Base-by-base conservation (phyloP, 768 basidiomycete genomes). In the Multifurca ochricompacta region DNA sequence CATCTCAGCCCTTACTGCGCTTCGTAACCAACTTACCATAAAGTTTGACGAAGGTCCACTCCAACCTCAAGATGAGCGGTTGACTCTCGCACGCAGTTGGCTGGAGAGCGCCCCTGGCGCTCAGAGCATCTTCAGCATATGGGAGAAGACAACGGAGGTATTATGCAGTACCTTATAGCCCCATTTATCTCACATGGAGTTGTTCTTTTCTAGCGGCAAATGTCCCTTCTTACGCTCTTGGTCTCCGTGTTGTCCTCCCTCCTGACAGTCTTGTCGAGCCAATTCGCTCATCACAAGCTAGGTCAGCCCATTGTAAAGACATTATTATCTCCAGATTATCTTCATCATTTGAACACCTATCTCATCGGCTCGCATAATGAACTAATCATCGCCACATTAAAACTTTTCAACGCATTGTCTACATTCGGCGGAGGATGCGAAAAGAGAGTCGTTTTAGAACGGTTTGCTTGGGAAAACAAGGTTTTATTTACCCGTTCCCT, bases 391-490 rank as follows among this genome's bases (percentile, higher is more conserved):
- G 76, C 77, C 0, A 77, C 83, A 0, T 67, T 92, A 53, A 85
- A 82, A 60, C 65, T 90, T 16, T 81, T 81, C 64, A 75, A 79
- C 55, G 68, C 71, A 0, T 74, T 90, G 61, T 81, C 84, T 2
- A 64, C 66, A 0, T 90, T 85, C 63, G 82, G 76, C 2, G 77
- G 84, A 21, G 85, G 87, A 16, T 69, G 75, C 21, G 86, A 90
- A 58, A 74, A 78, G 47, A 83, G 78, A 58, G 63, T 71, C 0
- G 72, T 87, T 2, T 67, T 83, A 25, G 88, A 90, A 50, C 73
- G 73, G 0, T 88, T 91, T 67, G 77, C 80, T 6, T 91, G 89
- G 89, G 87, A 87, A 53, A 73, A 76, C 28, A 91, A 89, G 74
- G 89, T 83, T 48, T 1, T 68, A 63, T 1, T 14, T 37, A 2